Base-by-base conservation (phyloP, 2,329 filamentous ascomycete species). In the Fusarium cicatricum region DNA sequence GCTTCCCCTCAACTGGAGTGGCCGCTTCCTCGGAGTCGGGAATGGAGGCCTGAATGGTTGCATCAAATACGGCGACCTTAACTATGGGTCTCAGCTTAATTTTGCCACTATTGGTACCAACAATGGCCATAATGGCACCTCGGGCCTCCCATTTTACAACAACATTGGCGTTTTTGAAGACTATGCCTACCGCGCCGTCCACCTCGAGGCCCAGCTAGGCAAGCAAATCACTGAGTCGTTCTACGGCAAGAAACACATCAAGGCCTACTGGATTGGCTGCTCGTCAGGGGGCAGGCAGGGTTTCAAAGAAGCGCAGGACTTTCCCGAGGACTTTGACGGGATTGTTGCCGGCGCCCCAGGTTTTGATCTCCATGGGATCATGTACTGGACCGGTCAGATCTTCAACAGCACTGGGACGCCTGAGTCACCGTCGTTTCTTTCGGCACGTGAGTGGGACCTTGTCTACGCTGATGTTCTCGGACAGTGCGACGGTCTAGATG, bases 221-320 rank as follows among this genome's bases (percentile, higher is more conserved):
- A 48, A 48, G 28, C 19, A 33, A 29, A 40, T 48, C 2, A 28
- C 29, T 6, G 11, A 26, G 7, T 19, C 8, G 1, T 84, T 82
- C 69, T 86, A 86, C 64, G 70, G 71, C 4, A 51, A 53, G n/a
- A 8, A 32, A 0, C 70, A 74, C 1, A 70, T 71, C 2, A 80
- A 80, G 56, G 78, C 77, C 2, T 87, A 86, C 69, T 86, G 81
- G 62, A 68, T 80, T 3, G 85, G 85, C 17, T 86, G 85, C 66
- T 85, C 82, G 0, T 81, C 82, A 0, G 85, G 85, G 14, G 84
- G 85, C 1, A 75, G 84, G 1, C 82, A 87, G 71, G 85, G 82
- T 9, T 72, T 84, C 29, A 81, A 81, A 54, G 77, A 79, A 17
- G 78, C 81, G 0, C 78, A 86, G 63, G 66, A 73, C 16, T 85